A percentile compares a stretch with the other conserved stretches of the same genome.
Conservation (phyloP, 83 land plant species). For the Diphasiastrum complanatum region DNA sequence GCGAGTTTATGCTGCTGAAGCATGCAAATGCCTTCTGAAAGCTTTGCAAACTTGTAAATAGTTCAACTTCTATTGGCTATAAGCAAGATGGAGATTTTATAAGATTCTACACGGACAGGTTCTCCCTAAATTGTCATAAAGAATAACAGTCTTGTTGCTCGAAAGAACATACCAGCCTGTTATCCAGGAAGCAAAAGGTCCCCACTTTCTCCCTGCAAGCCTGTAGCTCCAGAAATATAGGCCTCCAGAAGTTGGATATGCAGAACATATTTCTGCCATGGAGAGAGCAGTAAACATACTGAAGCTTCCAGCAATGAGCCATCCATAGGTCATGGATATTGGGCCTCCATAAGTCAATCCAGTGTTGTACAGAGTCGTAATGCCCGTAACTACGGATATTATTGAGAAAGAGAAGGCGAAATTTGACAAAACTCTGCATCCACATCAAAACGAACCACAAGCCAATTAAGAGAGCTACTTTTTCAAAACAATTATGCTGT, state of each 20-base stretch:
- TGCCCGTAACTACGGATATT: constrained; percentile 69
- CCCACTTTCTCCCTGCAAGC: constrained; percentile 63
- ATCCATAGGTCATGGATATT: constrained; percentile 53
- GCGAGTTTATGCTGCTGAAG: too few relatives aligned
- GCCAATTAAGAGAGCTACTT: not conserved
- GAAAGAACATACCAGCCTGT: constrained; percentile 65
- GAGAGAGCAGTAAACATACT: constrained; percentile 57
- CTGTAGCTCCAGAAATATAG: constrained; percentile 81
- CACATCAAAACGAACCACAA: not conserved
- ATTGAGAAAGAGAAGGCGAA: constrained; percentile 79
- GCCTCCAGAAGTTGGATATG: constrained; percentile 84
- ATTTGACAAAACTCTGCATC: constrained; percentile 75
- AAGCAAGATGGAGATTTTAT: too few relatives aligned
- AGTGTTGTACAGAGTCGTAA: constrained; percentile 67
- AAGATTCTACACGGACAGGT: too few relatives aligned
- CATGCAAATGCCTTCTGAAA: too few relatives aligned
- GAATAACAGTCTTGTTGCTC: too few relatives aligned
- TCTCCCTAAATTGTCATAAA: too few relatives aligned
- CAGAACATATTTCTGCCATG: constrained; percentile 85
- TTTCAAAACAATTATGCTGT: not conserved
- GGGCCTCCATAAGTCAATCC: constrained; percentile 71
- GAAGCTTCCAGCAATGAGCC: constrained; percentile 59
- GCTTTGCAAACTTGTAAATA: too few relatives aligned
- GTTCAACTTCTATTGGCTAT: too few relatives aligned
- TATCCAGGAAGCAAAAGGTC: constrained; percentile 77